These are phyloP conservation scores for Exophiala calicioides DNA, from an alignment of 2,329 filamentous ascomycete genomes.

Conservation along the genomic window DNA sequence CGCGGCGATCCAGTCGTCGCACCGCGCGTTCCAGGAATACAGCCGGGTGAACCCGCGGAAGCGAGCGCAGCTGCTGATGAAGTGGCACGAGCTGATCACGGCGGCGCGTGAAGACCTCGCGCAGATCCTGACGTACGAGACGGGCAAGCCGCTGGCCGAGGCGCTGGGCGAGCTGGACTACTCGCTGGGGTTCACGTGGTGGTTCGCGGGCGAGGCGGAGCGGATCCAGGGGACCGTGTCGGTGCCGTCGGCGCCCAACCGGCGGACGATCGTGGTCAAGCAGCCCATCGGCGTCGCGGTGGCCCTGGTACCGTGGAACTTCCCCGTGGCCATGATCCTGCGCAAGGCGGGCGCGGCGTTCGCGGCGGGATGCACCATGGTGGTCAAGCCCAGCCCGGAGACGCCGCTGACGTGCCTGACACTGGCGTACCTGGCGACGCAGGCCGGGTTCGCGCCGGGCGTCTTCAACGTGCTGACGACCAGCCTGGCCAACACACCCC, in stretches of 20 bases:
- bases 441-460: constrained; percentile 60
- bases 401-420: constrained; percentile 60
- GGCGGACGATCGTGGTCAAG: constrained; percentile 71
- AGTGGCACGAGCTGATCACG: constrained; percentile 66
- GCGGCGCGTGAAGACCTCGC: constrained; percentile 64
- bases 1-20: constrained; percentile 58
- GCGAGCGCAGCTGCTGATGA: constrained; percentile 63
- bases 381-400: constrained; percentile 71
- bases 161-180: constrained; percentile 60
- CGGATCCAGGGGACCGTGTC: constrained; percentile 62
- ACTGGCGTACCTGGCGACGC: constrained; percentile 54
- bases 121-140: constrained; percentile 63
- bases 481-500: constrained; percentile 42
- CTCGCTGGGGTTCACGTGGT: constrained; percentile 55
- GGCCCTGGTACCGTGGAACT: constrained; percentile 73
- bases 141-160: constrained; percentile 60
- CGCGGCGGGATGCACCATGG: constrained; percentile 73
- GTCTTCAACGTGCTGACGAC: constrained; percentile 64
- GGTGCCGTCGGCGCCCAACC: constrained; percentile 59
- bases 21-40: constrained; percentile 63
- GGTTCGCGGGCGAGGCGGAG: constrained; percentile 63
- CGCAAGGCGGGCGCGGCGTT: constrained; percentile 68
- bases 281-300: constrained; percentile 70
- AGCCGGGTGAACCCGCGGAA: constrained; percentile 61
- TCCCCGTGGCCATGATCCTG: constrained; percentile 67